Evolutionary conservation across 1,139 yeast genomes (phyloP).

Genomic region (Hyphopichia wangnamkhiaoensis): DNA sequence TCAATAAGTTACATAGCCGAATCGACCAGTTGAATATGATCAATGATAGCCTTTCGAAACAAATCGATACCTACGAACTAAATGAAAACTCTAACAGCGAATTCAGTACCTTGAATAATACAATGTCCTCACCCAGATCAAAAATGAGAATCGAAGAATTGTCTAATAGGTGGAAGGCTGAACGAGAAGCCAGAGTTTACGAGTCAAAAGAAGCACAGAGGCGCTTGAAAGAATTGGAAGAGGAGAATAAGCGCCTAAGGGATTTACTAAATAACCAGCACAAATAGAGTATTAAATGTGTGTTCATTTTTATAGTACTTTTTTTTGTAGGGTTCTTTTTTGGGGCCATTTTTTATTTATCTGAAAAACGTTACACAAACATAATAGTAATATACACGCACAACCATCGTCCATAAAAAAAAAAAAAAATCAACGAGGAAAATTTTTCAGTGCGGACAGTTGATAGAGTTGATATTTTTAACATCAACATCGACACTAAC

Average conservation of each 20-base stretch:
- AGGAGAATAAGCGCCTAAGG: slow-evolving; percentile 49
- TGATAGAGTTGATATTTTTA: not conserved
- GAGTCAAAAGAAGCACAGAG: slow-evolving; percentile 57
- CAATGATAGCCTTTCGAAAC: slow-evolving; percentile 24
- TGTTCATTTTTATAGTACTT: too few relatives aligned
- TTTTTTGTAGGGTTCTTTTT: too few relatives aligned
- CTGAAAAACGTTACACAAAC: not conserved
- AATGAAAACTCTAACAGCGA: slow-evolving; percentile 7
- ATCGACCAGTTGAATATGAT: slow-evolving; percentile 30
- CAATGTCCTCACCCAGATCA: slow-evolving; percentile 30
- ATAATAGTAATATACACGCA: not conserved
- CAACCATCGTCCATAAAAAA: not conserved
- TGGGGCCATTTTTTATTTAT: too few relatives aligned
- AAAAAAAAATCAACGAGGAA: not conserved
- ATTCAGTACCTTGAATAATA: slow-evolving; percentile 9
- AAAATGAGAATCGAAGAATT: slow-evolving; percentile 60
- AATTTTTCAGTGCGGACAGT: slow-evolving; percentile 2
- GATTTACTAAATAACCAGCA: not conserved
- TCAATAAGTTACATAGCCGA: slow-evolving; percentile 29
- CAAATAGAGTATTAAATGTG: not conserved
- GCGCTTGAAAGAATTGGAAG: slow-evolving; percentile 54
- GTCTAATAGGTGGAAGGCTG: slow-evolving; percentile 65
- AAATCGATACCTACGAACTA: slow-evolving; percentile 16
- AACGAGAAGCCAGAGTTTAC: slow-evolving; percentile 65
- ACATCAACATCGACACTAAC: too few relatives aligned